These are phyloP conservation scores for Candida mattraensis DNA, from an alignment of 805 yeast species.

Conservation along the genomic window DNA sequence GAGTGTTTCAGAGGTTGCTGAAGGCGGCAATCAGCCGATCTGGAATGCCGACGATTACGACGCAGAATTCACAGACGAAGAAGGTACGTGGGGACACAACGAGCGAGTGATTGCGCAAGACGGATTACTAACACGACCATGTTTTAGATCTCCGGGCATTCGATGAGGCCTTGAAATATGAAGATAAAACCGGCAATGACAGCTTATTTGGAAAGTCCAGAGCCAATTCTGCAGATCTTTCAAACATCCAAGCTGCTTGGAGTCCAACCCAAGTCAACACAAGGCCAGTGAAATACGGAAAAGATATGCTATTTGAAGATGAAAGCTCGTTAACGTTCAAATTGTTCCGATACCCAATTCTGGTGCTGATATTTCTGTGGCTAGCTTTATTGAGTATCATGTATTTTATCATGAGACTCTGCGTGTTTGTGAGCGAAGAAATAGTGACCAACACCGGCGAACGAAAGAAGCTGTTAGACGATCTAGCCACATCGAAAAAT, in stretches of 20 bases:
- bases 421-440: conserved; percentile 64
- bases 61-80: conserved; percentile 26
- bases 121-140: neutral
- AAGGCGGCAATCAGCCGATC: too few relatives aligned
- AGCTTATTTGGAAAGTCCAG: conserved; percentile 11
- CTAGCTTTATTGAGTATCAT: conserved; percentile 45
- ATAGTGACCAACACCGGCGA: conserved; percentile 61
- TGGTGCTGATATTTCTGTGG: conserved; percentile 55
- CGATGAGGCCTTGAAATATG: conserved; percentile 37
- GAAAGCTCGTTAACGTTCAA: conserved; percentile 37
- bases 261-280: conserved; percentile 13
- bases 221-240: conserved; percentile 14
- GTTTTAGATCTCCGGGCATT: conserved; percentile 35
- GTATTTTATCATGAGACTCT: conserved; percentile 54
- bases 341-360: conserved; percentile 65
- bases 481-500: conserved; percentile 46
- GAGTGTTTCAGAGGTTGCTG: too few relatives aligned
- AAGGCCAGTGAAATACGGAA: conserved; percentile 2
- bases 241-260: conserved; percentile 13
- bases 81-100: conserved; percentile 18
- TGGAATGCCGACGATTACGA: conserved; percentile 23
- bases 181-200: conserved; percentile 21
- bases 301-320: conserved; percentile 11
- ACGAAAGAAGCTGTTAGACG: conserved; percentile 47
- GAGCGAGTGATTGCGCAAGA: too few relatives aligned